Percentiles rank a stretch among this genome's conserved stretches.
Evolutionary conservation across 192 early-diverging fungal genomes (phyloP).

Genomic region (Chytriomyces sp.): DNA sequence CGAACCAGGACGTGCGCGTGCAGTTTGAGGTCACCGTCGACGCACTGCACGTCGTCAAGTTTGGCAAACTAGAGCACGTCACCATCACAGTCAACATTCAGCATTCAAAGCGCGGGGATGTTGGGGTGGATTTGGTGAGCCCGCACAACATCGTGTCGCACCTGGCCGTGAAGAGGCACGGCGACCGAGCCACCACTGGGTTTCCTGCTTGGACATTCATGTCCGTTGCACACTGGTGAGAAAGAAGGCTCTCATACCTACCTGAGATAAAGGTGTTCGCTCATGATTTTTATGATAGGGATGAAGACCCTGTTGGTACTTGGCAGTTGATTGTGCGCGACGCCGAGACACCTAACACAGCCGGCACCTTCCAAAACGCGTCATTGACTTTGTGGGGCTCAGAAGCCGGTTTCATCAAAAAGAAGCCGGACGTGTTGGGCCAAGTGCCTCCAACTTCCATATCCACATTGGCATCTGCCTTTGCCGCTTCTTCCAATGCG

Average conservation of each 20-base stretch:
- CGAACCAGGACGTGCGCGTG: neutral
- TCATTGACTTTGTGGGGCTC: conserved; percentile 43
- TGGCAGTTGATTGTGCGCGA: conserved; percentile 65
- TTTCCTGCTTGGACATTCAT: conserved; percentile 91
- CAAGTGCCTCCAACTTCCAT: neutral
- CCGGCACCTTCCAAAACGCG: conserved; percentile 39
- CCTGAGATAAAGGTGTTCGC: neutral
- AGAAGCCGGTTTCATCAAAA: neutral
- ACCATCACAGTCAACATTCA: conserved; percentile 83
- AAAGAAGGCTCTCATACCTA: neutral
- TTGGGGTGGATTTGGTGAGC: conserved; percentile 79
- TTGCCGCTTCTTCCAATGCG: neutral
- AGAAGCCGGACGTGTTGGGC: conserved; percentile 3
- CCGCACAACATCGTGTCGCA: conserved; percentile 68
- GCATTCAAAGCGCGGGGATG: conserved; percentile 81
- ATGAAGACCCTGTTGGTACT: conserved; percentile 79
- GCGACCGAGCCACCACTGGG: conserved; percentile 69
- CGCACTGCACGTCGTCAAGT: conserved; percentile 6
- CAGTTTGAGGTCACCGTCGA: neutral
- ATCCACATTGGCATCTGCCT: neutral
- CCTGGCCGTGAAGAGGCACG: conserved; percentile 65
- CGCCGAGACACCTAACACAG: conserved; percentile 15
- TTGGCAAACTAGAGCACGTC: conserved; percentile 79
- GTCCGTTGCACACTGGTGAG: conserved; percentile 94
- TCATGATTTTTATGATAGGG: conserved; percentile 58